Evolutionary conservation across 75 land plant genomes (phyloP).

Genomic region (Isoetes taiwanensis): DNA sequence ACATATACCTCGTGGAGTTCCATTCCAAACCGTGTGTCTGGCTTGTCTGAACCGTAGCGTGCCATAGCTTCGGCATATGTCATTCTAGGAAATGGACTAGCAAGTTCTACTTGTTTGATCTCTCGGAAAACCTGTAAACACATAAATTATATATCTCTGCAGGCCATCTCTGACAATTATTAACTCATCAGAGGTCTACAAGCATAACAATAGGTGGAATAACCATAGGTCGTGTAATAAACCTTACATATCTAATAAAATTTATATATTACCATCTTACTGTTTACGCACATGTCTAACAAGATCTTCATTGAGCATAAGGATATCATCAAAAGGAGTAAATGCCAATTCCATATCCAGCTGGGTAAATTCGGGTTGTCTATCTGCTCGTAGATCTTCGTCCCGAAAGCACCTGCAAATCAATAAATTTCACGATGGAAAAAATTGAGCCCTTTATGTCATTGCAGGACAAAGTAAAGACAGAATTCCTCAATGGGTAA

Average conservation of each 20-base stretch:
- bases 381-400: slow-evolving; percentile 92
- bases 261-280: background rate
- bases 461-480: background rate
- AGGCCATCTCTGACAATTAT: background rate
- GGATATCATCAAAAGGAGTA: slow-evolving; percentile 84
- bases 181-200: background rate
- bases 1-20: slow-evolving; percentile 44
- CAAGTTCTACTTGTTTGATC: slow-evolving; percentile 62
- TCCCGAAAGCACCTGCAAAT: slow-evolving; percentile 78
- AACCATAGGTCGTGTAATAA: background rate
- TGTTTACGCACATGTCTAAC: slow-evolving; percentile 61
- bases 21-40: slow-evolving; percentile 74
- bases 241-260: background rate
- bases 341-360: slow-evolving; percentile 95
- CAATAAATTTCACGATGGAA: background rate
- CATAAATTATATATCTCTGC: background rate
- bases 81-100: slow-evolving; percentile 78
- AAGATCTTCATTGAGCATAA: slow-evolving; percentile 82
- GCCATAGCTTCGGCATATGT: slow-evolving; percentile 92
- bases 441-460: background rate
- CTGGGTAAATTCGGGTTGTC: slow-evolving; percentile 97
- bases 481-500: no score
- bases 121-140: slow-evolving; percentile 57
- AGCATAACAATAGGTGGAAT: background rate
- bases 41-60: slow-evolving; percentile 83